Conservation (phyloP, 2,329 filamentous ascomycete species). For the Trichoderma harzianum region DNA sequence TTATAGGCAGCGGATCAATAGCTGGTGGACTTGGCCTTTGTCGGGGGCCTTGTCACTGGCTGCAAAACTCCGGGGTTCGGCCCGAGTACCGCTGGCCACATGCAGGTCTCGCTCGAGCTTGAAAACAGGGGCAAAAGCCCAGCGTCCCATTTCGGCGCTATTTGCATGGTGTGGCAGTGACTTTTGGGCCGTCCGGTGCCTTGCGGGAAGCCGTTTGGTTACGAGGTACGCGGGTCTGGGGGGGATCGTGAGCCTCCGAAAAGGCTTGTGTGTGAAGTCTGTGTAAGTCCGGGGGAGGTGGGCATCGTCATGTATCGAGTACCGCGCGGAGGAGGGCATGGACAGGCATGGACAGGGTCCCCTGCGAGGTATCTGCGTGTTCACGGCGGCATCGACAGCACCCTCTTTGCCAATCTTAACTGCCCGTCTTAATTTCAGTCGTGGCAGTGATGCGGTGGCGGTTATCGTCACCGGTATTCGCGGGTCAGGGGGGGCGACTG, state of each 20-base stretch:
- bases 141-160: constrained; percentile 16
- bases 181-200: neutral
- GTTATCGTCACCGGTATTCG: constrained; percentile 1
- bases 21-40: neutral
- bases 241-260: neutral
- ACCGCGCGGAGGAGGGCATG: neutral
- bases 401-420: neutral
- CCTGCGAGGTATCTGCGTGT: neutral
- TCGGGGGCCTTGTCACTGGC: neutral
- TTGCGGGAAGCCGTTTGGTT: neutral
- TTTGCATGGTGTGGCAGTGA: constrained; percentile 2
- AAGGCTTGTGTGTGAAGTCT: neutral
- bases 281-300: neutral
- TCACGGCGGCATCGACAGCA: neutral
- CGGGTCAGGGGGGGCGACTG: neutral
- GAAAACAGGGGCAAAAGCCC: neutral
- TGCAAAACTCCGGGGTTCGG: constrained; percentile 18
- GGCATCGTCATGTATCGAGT: neutral
- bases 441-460: constrained; percentile 1
- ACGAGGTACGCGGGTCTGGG: neutral
- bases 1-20: constrained; percentile 4
- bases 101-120: constrained; percentile 1
- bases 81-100: constrained; percentile 15
- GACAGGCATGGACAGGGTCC: neutral
- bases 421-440: neutral